Evolutionary conservation across 225 moss, liverwort and hornwort genomes (phyloP), one percentile per base, ranked within the genome.

Genomic region (Sphagnum tenellum): DNA sequence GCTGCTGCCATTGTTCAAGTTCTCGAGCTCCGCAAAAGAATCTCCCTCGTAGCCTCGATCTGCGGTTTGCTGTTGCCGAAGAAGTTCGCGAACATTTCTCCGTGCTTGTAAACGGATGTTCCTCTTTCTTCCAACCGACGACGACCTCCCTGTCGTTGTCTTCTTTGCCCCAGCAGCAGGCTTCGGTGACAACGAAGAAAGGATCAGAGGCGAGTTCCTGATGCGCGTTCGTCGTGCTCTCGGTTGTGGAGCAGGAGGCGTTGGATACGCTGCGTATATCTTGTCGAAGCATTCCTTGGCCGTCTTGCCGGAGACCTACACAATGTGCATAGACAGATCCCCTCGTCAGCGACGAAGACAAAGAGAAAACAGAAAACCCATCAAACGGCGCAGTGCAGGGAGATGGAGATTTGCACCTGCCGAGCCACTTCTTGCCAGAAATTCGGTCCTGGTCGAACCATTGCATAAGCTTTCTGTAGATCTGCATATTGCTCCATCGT

Each of bases 271-370:
- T 12, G 57, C 9, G 12, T 57, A 57, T 4, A 57, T 4, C 12
- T 57, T 12, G 57, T 57, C n/a, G 12, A 57, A 57, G n/a, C 57
- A 57, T 12, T 57, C 57, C 57, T 57, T 57, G 9, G 57, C 57
- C 12, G 57, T 57, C 13, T 57, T 57, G 8, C 57, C 57, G 12
- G 9, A n/a, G 12, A 57, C 57, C 57, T 57, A 14, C 57, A 57
- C 57, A 14, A 57, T 9, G 12, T 4, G 1, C 57, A 6, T 52
- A 6, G 6, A 52, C 9, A 5, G 52, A 52, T 5, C 52, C 29
- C 29, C 29, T 52, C 6, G 9, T 52, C 9, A 52, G 52, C 52
- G 6, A 5, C 6, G 6, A 52, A 9, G 6, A 9, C 9, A 52
- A 2, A 52, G 7, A 52, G 52, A 52, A 52, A 52, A 6, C 6